phyloP scores from a whole-genome alignment of 805 yeast genomes.

The Grigorovia transvaalensis region DNA sequence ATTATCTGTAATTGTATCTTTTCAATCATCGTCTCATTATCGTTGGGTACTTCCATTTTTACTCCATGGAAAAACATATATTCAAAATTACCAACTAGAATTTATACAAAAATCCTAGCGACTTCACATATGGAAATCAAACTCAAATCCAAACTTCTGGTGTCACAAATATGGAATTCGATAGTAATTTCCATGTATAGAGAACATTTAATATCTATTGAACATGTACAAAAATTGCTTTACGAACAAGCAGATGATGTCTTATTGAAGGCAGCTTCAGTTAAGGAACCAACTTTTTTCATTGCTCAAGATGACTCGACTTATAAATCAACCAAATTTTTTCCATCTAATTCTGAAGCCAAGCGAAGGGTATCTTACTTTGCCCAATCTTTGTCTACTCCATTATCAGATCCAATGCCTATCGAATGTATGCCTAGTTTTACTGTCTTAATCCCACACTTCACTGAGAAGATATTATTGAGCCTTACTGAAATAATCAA shows the following conservation, averaged over 20 bases:
- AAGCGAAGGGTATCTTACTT: constrained; percentile 75
- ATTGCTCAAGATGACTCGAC: constrained; percentile 74
- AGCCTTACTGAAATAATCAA: constrained; percentile 70
- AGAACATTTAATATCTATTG: constrained; percentile 66
- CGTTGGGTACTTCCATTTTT: constrained; percentile 73
- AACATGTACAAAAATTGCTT: constrained; percentile 56
- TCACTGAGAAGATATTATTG: constrained; percentile 68
- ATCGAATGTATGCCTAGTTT: constrained; percentile 68
- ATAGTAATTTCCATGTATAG: constrained; percentile 74
- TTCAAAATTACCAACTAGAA: constrained; percentile 65
- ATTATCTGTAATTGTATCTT: constrained; percentile 69
- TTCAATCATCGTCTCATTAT: constrained; percentile 60
- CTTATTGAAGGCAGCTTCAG: constrained; percentile 30
- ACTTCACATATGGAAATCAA: constrained; percentile 38
- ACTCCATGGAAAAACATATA: constrained; percentile 83
- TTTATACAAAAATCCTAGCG: constrained; percentile 56
- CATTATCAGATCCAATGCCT: constrained; percentile 64
- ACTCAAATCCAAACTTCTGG: constrained; percentile 43
- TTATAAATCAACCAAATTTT: constrained; percentile 41
- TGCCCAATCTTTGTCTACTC: constrained; percentile 82
- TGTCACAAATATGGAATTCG: constrained; percentile 75
- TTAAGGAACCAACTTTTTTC: constrained; percentile 69
- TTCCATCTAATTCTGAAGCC: constrained; percentile 63
- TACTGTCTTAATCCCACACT: constrained; percentile 80
- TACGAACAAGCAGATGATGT: constrained; percentile 40